Base-by-base conservation (phyloP, 106 monocot species). In the Dioscorea alata region DNA sequence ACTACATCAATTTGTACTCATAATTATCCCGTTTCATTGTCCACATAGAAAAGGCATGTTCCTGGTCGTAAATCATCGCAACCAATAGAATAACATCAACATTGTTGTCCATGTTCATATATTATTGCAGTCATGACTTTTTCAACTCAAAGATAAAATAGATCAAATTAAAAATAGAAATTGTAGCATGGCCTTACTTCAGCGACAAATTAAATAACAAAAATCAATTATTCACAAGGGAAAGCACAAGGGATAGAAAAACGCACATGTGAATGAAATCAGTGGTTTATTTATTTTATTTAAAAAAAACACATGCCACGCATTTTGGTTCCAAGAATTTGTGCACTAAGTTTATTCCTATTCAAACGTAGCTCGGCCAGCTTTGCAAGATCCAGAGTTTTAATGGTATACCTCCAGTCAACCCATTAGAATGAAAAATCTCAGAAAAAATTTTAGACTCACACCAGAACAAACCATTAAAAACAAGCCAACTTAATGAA, bases 381-480 rank as follows among this genome's bases (percentile, higher is more conserved):
- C 68, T 75, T 85, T 54, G 50, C n/a, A 49, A 99, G 68, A 24
- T 87, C n/a, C 81, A 74, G 42, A 99, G 50, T 50, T 87, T 85
- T 12, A 63, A 75, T 57, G 93, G 71, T n/a, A n/a, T n/a, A n/a
- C n/a, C n/a, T n/a, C 99, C 92, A 49, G 79, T 83, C 71, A 99
- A 65, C 12, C 80, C 89, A 78, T 99, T 99, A 19, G 80, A 90
- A 33, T 75, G 85, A n/a, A 19, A 99, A 69, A 71, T 99, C 75
- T 64, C 23, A 48, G 57, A 73, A 23, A 69, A 17, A 71, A 28
- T 23, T 28, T 13, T 9, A 56, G 8, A 60, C 13, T 22, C 23
- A 24, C 20, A 73, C 25, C 48, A 57, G 6, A 8, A 4, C 66
- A 49, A 28, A 28, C 28, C 28, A n/a, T 28, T 28, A 28, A 35